Conservation (phyloP, 1,139 yeast genomes). For the Candida tetrigidarum region DNA sequence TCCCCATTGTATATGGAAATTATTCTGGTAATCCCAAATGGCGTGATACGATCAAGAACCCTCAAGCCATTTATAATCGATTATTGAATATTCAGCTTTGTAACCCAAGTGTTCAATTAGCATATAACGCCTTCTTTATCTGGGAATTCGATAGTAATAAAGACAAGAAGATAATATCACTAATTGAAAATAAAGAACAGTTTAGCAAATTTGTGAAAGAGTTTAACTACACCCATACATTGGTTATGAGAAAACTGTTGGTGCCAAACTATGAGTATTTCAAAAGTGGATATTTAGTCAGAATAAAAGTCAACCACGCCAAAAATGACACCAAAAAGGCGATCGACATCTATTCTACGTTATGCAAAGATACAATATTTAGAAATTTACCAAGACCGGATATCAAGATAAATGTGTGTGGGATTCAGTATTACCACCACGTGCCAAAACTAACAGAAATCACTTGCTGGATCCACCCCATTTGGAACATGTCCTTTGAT, state of each 20-base stretch:
- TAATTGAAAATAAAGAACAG: constrained; percentile 13
- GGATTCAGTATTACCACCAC: constrained; percentile 10
- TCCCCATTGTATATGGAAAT: constrained; percentile 15
- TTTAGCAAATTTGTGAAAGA: constrained; percentile 11
- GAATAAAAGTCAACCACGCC: constrained; percentile 9
- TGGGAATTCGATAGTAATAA: constrained; percentile 12
- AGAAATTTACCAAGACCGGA: constrained; percentile 10
- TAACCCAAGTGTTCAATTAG: constrained; percentile 11
- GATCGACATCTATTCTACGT: constrained; percentile 7
- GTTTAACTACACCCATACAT: constrained; percentile 6
- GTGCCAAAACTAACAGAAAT: constrained; percentile 10
- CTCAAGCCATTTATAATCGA: constrained; percentile 6
- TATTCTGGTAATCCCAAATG: constrained; percentile 16
- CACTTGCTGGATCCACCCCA: constrained; percentile 18
- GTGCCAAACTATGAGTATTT: constrained; percentile 14
- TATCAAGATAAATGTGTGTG: constrained; percentile 16
- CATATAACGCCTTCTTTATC: constrained; percentile 15
- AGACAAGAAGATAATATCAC: constrained; percentile 9
- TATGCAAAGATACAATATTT: constrained; percentile 12
- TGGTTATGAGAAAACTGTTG: constrained; percentile 14
- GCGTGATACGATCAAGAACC: constrained; percentile 8
- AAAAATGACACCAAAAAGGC: background rate
- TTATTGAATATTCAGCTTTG: constrained; percentile 5
- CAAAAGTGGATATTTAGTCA: constrained; percentile 18
- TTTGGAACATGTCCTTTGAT: constrained; percentile 17